Evolutionary conservation across 2,329 filamentous ascomycete genomes (phyloP), one percentile per base, ranked within the genome.

Genomic region (Verticillium isaacii): DNA sequence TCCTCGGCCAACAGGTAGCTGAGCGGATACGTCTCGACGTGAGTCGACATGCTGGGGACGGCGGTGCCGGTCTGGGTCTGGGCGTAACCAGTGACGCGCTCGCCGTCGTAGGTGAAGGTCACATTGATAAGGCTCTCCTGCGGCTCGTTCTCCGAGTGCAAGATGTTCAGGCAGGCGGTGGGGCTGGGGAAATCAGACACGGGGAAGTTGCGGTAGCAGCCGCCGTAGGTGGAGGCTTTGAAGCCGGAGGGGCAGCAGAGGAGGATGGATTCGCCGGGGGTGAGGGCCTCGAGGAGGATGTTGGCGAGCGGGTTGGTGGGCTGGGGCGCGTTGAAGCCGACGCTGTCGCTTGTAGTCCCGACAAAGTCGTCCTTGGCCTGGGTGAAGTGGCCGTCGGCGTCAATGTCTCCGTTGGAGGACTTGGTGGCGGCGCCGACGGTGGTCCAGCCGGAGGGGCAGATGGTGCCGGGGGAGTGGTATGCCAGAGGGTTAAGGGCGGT

Each of bases 371-470:
- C 23, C 45, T 50, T n/a, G 45, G 45, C 45, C 19, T 50, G 45
- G 45, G 57, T 45, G 23, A 58, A 58, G 37, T 45, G 39, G 6
- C 57, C 57, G 8, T 37, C 32, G 17, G 41, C 57, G 23, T 41
- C 41, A 4, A 9, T 58, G 36, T 58, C 57, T 25, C 57, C 57
- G 57, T 50, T 39, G 36, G 57, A 23, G 37, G 23, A 32, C 11
- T 61, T 60, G 25, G 59, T 58, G 23, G 59, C 63, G 0, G 63
- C 63, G 14, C 65, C 70, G 1, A 62, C 69, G 2, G 68, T 72
- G 6, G 67, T 69, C 68, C 68, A 70, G 0, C 66, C 67, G 0
- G 66, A 63, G 1, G 68, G 69, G 11, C 68, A 73, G 8, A 59
- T 37, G 2, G 69, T 29, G 0, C 66, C 71, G 0, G 69, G 68